Conservation (phyloP, 305 asterid species). For the Solanum hybrid region DNA sequence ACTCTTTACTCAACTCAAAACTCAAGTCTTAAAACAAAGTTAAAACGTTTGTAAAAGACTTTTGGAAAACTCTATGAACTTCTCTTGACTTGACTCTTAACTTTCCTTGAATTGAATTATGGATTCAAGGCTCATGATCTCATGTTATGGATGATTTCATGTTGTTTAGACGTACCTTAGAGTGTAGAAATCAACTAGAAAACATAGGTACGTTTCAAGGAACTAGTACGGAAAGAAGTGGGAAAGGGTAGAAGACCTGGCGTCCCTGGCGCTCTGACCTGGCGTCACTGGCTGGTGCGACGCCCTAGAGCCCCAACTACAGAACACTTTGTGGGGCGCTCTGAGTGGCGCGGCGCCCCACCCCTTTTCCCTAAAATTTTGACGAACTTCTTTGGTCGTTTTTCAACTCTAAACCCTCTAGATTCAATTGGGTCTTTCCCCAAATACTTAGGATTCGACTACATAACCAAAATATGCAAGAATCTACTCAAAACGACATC, state of each 20-base stretch:
- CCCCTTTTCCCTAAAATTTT: background rate
- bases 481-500: background rate
- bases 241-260: background rate
- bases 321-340: background rate
- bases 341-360: background rate
- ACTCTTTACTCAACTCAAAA: background rate
- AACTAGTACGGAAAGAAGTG: background rate
- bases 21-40: background rate
- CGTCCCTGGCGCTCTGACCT: background rate
- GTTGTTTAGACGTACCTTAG: background rate
- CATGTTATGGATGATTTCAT: background rate
- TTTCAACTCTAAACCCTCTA: background rate
- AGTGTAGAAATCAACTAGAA: background rate
- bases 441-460: background rate
- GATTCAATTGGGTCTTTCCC: background rate
- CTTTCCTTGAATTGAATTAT: background rate
- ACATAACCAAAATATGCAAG: too few relatives aligned
- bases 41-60: background rate
- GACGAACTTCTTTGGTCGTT: too few relatives aligned
- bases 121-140: background rate
- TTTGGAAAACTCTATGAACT: background rate
- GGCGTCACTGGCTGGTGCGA: background rate
- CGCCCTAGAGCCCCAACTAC: too few relatives aligned
- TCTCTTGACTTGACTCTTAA: background rate
- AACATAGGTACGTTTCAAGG: too few relatives aligned